Percentiles rank a stretch among this genome's conserved stretches.
Evolutionary conservation across 2,329 filamentous ascomycete genomes (phyloP).

Genomic region (Colletotrichum noveboracense): DNA sequence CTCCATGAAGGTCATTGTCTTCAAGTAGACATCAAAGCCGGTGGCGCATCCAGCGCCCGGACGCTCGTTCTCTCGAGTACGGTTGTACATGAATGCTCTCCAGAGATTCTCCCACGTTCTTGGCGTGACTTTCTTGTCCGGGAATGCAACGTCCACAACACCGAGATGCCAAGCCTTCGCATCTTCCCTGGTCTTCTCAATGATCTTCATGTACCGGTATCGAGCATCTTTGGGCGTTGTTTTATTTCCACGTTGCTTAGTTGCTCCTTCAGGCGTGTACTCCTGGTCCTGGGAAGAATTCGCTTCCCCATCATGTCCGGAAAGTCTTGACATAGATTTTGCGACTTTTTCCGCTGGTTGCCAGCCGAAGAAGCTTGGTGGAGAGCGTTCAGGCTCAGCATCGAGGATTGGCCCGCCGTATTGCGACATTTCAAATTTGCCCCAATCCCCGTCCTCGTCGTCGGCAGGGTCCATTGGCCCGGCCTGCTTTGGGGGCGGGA

Average conservation of each 20-base stretch:
- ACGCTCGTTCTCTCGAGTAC: not conserved
- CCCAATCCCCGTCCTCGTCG: not conserved
- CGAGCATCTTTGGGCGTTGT: not conserved
- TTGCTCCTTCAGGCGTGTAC: accelerated
- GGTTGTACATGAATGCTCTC: constrained; percentile 11
- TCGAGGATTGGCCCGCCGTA: not conserved
- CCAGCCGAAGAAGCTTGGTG: not conserved
- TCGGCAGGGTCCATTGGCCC: not conserved
- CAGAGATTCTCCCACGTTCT: not conserved
- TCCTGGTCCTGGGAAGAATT: accelerated
- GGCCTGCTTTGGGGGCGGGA: not conserved
- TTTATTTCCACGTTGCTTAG: accelerated
- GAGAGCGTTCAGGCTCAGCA: not conserved
- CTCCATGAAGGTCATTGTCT: not conserved
- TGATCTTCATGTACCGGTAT: not conserved
- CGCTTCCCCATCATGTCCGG: not conserved
- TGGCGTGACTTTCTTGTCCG: not conserved
- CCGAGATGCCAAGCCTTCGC: not conserved
- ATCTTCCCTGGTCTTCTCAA: not conserved
- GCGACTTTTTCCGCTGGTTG: not conserved
- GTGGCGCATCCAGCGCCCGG: not conserved
- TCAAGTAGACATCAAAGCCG: not conserved
- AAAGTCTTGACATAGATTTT: not conserved
- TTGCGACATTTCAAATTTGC: not conserved
- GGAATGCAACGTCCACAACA: not conserved